phyloP scores from a whole-genome alignment of 495 filamentous ascomycete genomes.

The Cercophora samala region DNA sequence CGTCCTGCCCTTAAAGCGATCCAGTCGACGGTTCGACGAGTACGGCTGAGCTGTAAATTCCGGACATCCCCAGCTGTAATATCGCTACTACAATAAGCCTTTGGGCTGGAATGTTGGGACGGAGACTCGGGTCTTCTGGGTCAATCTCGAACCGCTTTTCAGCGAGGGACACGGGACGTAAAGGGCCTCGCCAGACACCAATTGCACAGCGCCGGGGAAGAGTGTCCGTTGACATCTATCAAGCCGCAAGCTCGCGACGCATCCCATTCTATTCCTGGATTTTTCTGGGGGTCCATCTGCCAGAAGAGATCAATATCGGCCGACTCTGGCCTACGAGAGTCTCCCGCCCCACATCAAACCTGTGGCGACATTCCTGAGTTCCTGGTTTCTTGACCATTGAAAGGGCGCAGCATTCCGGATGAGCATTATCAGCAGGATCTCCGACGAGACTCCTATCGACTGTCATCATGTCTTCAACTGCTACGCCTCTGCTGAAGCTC shows the following conservation, averaged over 20 bases:
- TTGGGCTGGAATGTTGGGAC: background rate
- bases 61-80: background rate
- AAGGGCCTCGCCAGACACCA: background rate
- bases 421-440: background rate
- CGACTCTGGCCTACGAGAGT: too few relatives aligned
- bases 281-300: background rate
- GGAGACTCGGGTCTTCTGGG: background rate
- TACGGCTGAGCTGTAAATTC: background rate
- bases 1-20: background rate
- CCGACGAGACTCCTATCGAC: background rate
- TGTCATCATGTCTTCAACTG: background rate
- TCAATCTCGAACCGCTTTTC: background rate
- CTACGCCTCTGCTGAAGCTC: background rate
- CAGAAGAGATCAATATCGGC: too few relatives aligned
- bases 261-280: background rate
- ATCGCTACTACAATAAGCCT: background rate
- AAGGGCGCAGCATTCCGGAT: background rate
- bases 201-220: background rate
- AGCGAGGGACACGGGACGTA: background rate
- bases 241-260: background rate
- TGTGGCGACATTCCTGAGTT: background rate
- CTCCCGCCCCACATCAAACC: too few relatives aligned
- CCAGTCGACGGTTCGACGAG: background rate
- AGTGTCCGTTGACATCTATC: background rate
- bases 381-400: background rate